Percentiles rank a stretch among this genome's conserved stretches.
These are phyloP conservation scores for Penicillium sp. DNA, from an alignment of 2,329 filamentous ascomycete species.

Conservation along the genomic window DNA sequence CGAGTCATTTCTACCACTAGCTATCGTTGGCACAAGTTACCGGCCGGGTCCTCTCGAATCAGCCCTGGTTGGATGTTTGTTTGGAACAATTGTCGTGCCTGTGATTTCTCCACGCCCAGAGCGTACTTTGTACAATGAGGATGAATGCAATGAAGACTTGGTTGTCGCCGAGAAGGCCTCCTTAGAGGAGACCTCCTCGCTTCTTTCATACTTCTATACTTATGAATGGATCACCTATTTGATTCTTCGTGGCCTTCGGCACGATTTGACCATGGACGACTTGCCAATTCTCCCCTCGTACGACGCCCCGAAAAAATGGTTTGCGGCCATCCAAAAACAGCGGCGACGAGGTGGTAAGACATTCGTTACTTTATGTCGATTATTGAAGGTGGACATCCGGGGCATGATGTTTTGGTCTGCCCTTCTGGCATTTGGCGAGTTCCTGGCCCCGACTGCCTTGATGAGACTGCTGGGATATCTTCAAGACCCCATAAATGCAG, in stretches of 20 bases:
- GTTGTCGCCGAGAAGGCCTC: constrained; percentile 16
- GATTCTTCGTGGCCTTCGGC: constrained; percentile 25
- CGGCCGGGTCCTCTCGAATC: constrained; percentile 17
- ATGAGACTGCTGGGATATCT: constrained; percentile 53
- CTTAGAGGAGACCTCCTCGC: constrained; percentile 30
- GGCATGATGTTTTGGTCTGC: constrained; percentile 26
- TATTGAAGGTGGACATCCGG: constrained; percentile 24
- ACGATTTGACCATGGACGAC: constrained; percentile 29
- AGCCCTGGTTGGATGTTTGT: constrained; percentile 18
- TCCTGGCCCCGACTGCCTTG: constrained; percentile 53
- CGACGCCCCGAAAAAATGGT: constrained; percentile 26
- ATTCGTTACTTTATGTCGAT: constrained; percentile 22
- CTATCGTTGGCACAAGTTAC: constrained; percentile 22
- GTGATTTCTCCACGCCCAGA: constrained; percentile 20
- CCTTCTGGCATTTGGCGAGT: constrained; percentile 36
- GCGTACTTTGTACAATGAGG: constrained; percentile 14
- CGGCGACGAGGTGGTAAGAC: constrained; percentile 26
- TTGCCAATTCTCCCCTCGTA: constrained; percentile 29
- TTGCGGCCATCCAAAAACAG: constrained; percentile 21
- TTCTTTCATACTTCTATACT: constrained; percentile 30
- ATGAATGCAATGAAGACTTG: constrained; percentile 17
- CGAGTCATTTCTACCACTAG: constrained; percentile 22
- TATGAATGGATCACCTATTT: constrained; percentile 33
- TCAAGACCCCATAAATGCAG: constrained; percentile 42
- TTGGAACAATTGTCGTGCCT: constrained; percentile 16